phyloP scores from a whole-genome alignment of 495 filamentous ascomycete genomes.

The Hypomontagnella submonticulosa region DNA sequence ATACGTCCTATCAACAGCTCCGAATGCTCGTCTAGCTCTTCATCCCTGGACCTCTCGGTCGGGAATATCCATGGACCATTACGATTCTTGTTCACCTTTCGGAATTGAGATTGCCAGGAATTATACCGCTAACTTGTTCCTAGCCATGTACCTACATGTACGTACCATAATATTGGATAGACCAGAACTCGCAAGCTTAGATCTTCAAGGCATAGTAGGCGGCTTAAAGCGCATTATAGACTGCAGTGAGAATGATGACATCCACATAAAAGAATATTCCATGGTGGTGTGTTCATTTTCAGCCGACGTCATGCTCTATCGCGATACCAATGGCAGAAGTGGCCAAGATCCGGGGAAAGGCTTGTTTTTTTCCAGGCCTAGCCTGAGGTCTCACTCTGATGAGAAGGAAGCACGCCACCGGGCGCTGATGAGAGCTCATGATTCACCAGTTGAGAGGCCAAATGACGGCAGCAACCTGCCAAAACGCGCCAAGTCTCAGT shows the following conservation, averaged over 20 bases:
- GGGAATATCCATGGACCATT: neutral
- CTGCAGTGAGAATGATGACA: constrained; percentile 6
- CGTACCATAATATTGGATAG: neutral
- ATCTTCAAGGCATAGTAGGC: constrained; percentile 9
- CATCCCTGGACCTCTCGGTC: constrained; percentile 23
- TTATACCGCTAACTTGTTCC: constrained; percentile 15
- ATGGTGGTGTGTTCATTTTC: neutral
- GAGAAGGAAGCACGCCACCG: constrained; percentile 3
- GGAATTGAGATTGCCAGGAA: constrained; percentile 16
- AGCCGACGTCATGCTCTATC: constrained; percentile 23
- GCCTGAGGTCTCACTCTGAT: constrained; percentile 31
- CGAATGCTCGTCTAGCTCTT: constrained; percentile 4
- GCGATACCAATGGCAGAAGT: constrained; percentile 13
- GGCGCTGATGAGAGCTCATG: constrained; percentile 3
- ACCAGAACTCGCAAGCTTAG: neutral
- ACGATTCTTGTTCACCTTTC: neutral
- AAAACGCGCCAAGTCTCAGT: constrained; percentile 38
- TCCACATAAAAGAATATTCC: neutral
- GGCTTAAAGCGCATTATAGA: neutral
- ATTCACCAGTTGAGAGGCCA: constrained; percentile 17
- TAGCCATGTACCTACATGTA: constrained; percentile 1
- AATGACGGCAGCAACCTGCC: constrained; percentile 35
- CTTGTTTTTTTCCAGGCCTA: constrained; percentile 31
- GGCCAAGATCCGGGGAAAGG: constrained; percentile 46
- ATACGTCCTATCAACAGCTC: constrained; percentile 29